A percentile compares a stretch with the other conserved stretches of the same genome.
phyloP scores from a whole-genome alignment of 2,329 filamentous ascomycete genomes.

The Claviceps pazoutovae region DNA sequence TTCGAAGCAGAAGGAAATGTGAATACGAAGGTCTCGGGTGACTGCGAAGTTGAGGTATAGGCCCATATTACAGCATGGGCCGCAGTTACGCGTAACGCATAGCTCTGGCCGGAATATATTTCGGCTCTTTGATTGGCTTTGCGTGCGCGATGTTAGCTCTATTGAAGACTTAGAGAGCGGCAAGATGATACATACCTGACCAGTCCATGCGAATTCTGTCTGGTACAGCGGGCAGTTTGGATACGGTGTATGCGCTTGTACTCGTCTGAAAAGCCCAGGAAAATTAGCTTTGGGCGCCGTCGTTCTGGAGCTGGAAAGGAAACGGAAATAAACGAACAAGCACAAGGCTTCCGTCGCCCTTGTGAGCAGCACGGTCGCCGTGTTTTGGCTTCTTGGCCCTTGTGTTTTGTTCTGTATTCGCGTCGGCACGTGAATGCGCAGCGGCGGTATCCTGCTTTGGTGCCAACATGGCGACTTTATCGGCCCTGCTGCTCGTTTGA shows the following conservation, averaged over 20 bases:
- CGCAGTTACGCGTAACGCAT: slow-evolving; percentile 68
- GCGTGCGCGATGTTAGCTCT: neutral
- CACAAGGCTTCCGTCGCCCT: slow-evolving; percentile 49
- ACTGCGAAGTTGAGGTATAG: slow-evolving; percentile 55
- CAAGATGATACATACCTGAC: slow-evolving; percentile 40
- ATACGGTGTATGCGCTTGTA: slow-evolving; percentile 73
- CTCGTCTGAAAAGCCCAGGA: slow-evolving; percentile 45
- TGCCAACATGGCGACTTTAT: slow-evolving; percentile 31
- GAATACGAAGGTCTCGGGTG: slow-evolving; percentile 68
- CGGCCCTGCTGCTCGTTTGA: slow-evolving; percentile 33
- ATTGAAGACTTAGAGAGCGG: neutral
- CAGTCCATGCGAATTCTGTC: slow-evolving; percentile 57
- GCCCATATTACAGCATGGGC: slow-evolving; percentile 83
- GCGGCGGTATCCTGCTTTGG: slow-evolving; percentile 30
- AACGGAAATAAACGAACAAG: slow-evolving; percentile 12
- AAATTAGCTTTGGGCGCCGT: neutral
- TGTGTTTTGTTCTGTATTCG: slow-evolving; percentile 41
- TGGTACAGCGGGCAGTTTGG: slow-evolving; percentile 70
- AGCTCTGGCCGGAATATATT: slow-evolving; percentile 51
- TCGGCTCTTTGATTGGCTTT: slow-evolving; percentile 51
- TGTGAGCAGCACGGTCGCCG: slow-evolving; percentile 44
- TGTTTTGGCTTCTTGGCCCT: slow-evolving; percentile 49
- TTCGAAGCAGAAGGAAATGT: slow-evolving; percentile 61
- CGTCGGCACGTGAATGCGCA: slow-evolving; percentile 25
- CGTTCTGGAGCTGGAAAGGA: neutral